Evolutionary conservation across 2,329 filamentous ascomycete species (phyloP), one percentile per base, ranked within the genome.

Genomic region (Paraconiothyrium sp.): DNA sequence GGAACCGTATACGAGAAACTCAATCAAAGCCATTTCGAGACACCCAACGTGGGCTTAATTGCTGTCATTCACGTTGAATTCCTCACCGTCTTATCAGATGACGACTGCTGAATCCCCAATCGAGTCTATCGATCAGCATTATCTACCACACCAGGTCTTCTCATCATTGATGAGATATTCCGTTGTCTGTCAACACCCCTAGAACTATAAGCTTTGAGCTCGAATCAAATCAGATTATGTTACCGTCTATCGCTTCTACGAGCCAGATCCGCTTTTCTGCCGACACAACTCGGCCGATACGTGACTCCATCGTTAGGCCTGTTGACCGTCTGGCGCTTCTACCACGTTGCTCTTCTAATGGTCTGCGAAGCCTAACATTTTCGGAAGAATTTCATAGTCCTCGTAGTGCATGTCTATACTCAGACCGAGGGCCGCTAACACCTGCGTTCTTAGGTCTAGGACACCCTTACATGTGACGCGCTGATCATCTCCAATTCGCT

Each of bases 371-470:
- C 27, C 27, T 30, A 30, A 30, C 27, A 30, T 30, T 30, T 5
- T 48, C 46, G 46, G 22, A 48, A 48, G 46, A 48, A 30, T 1
- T 22, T 20, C 41, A 22, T 37, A 9, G 4, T 10, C 3, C 14
- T 10, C 10, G 35, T 37, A 44, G 41, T 44, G 13, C 8, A 22
- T 20, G n/a, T 44, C n/a, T 44, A 11, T 44, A 22, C 11, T 9
- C 11, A 44, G 14, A 10, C 41, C 41, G 20, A 20, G 20, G 11
- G 8, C 24, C 50, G 20, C n/a, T 24, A 24, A 13, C 50, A 54
- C 50, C 50, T 41, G 22, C 50, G 35, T 20, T 41, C 22, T 43
- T 54, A 14, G 50, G 50, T 8, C 50, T 41, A 54, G 50, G 20
- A 16, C 7, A 43, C 4, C 51, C 41, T 27, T n/a, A 54, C 35